phyloP scores from a whole-genome alignment of 768 basidiomycete species.

The Suillus variegatus region DNA sequence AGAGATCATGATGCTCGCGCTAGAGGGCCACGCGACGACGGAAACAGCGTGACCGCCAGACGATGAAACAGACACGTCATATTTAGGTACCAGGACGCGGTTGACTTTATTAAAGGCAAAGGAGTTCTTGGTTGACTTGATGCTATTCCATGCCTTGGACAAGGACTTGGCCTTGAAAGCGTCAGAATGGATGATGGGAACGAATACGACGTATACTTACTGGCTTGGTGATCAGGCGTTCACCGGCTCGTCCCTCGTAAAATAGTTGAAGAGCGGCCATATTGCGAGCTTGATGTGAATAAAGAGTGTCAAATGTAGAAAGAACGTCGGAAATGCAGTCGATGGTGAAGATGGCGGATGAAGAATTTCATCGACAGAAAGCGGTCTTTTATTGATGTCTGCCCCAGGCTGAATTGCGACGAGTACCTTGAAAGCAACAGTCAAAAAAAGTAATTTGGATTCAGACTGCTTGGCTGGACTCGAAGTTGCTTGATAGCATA shows the following conservation, averaged over 20 bases:
- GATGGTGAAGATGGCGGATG: neutral
- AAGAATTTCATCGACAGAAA: neutral
- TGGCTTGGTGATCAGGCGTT: neutral
- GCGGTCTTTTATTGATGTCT: neutral
- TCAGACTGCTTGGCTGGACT: neutral
- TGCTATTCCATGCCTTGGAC: neutral
- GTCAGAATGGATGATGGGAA: neutral
- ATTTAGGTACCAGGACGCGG: neutral
- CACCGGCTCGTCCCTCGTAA: neutral
- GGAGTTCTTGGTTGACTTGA: neutral
- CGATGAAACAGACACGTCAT: neutral
- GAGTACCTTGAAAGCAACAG: neutral
- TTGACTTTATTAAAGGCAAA: neutral
- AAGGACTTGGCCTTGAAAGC: neutral
- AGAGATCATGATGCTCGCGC: conserved; percentile 10
- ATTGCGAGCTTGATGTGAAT: neutral
- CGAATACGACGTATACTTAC: neutral
- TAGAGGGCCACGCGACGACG: neutral
- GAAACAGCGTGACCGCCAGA: neutral
- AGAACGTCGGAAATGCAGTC: neutral
- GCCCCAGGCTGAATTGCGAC: neutral
- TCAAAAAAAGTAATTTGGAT: neutral
- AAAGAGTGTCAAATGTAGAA: neutral
- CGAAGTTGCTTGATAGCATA: neutral
- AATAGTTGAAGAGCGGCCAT: neutral